Conservation (phyloP, 139 green algal genomes). For the Bryopsis sp. region DNA sequence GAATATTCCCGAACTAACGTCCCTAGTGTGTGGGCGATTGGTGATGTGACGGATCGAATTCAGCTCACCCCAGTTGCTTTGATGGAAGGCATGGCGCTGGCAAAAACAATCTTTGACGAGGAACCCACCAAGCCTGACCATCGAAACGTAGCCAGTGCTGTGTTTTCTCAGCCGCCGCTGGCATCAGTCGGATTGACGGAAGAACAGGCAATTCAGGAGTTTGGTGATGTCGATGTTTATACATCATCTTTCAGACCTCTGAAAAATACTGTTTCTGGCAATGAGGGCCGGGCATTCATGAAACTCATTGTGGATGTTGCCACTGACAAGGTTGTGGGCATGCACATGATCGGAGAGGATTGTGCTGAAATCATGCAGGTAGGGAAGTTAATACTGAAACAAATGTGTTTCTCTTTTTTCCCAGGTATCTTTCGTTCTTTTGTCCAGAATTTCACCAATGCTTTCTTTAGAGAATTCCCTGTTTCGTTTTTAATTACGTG, state of each 20-base stretch:
- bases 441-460: too few species aligned
- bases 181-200: conserved; percentile 85
- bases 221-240: conserved; percentile 81
- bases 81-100: conserved; percentile 96
- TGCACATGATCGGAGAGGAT: conserved; percentile 93
- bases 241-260: conserved; percentile 85
- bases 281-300: conserved; percentile 69
- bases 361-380: conserved; percentile 92
- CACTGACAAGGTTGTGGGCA: conserved; percentile 73
- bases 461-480: too few species aligned
- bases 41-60: conserved; percentile 92
- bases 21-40: conserved; percentile 83
- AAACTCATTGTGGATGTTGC: conserved; percentile 83
- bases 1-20: conserved; percentile 76
- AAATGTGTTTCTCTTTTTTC: too few species aligned
- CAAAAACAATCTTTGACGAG: conserved; percentile 71
- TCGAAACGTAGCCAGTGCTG: conserved; percentile 47
- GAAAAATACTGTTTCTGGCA: conserved; percentile 85
- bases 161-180: conserved; percentile 88
- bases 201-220: conserved; percentile 62
- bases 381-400: background rate
- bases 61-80: conserved; percentile 91
- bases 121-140: conserved; percentile 76
- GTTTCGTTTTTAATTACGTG: too few species aligned
- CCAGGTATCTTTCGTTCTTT: too few species aligned